A percentile compares a stretch with the other conserved stretches of the same genome.
phyloP scores from a whole-genome alignment of 2,329 filamentous ascomycete species.

The Nothophaeocryptopus gaeumannii region DNA sequence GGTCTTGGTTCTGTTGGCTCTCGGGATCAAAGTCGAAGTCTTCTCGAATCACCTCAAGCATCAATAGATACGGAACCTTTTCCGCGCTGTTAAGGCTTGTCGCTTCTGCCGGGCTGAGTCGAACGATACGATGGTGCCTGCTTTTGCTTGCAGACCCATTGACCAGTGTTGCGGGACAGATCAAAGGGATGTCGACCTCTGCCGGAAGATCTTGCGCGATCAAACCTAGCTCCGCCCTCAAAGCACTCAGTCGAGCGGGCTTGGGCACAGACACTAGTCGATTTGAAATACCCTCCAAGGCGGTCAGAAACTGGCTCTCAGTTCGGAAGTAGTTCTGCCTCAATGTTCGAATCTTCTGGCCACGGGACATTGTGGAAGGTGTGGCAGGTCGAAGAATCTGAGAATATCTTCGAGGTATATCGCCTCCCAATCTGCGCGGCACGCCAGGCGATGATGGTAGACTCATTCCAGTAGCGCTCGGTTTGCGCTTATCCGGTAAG shows the following conservation, averaged over 20 bases:
- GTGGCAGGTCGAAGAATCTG: constrained; percentile 55
- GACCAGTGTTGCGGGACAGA: constrained; percentile 71
- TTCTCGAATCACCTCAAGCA: constrained; percentile 78
- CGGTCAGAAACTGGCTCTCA: constrained; percentile 75
- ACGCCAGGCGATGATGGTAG: constrained; percentile 41
- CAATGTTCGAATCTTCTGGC: constrained; percentile 69
- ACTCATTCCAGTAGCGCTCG: constrained; percentile 22
- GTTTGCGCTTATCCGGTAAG: constrained; percentile 30
- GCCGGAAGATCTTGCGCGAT: constrained; percentile 78
- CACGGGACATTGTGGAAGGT: constrained; percentile 59
- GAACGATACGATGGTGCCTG: constrained; percentile 76
- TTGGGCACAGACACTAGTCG: constrained; percentile 80
- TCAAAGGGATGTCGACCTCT: constrained; percentile 78
- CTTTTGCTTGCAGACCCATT: constrained; percentile 72
- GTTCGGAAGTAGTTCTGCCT: constrained; percentile 80
- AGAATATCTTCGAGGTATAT: constrained; percentile 54
- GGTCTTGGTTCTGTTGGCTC: constrained; percentile 66
- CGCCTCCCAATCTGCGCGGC: constrained; percentile 35
- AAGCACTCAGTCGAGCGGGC: constrained; percentile 72
- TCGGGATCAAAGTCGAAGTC: constrained; percentile 81
- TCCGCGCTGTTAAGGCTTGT: constrained; percentile 84
- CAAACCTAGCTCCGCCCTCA: constrained; percentile 75
- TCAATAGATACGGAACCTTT: constrained; percentile 78
- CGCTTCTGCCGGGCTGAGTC: constrained; percentile 77
- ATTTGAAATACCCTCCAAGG: constrained; percentile 79